A percentile compares a stretch with the other conserved stretches of the same genome.
Evolutionary conservation across 1,139 yeast genomes (phyloP).

Genomic region (Candida pseudoviswanathii): DNA sequence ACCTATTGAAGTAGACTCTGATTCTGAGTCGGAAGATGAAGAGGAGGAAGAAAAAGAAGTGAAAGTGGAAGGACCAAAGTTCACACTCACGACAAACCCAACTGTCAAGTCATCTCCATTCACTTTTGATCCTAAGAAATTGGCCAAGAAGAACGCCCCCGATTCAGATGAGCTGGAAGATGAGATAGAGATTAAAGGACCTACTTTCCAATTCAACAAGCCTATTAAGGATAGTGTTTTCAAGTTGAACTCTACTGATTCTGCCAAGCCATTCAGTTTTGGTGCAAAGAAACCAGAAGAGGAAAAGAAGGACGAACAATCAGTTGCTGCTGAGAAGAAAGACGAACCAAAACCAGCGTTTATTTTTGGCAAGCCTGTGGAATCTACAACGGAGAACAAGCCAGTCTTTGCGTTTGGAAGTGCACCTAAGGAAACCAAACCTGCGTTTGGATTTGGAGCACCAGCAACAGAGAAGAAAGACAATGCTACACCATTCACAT

Average conservation of each 20-base stretch:
- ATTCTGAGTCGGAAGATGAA: slow-evolving; percentile 38
- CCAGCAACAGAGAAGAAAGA: slow-evolving; percentile 2
- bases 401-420: not conserved
- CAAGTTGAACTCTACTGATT: slow-evolving; percentile 30
- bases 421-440: slow-evolving; percentile 12
- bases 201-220: slow-evolving; percentile 57
- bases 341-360: slow-evolving; percentile 9
- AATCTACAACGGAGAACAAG: slow-evolving; percentile 9
- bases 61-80: slow-evolving; percentile 66
- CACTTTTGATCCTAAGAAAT: slow-evolving; percentile 50
- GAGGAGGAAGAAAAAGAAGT: slow-evolving; percentile 40
- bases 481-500: not conserved
- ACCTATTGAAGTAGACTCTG: slow-evolving; percentile 15
- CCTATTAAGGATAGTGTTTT: slow-evolving; percentile 51
- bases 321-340: not conserved
- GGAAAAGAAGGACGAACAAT: not conserved
- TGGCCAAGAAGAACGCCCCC: slow-evolving; percentile 31
- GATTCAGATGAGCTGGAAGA: slow-evolving; percentile 54
- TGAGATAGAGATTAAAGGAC: slow-evolving; percentile 65
- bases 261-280: slow-evolving; percentile 4
- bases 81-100: slow-evolving; percentile 55
- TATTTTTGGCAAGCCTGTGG: slow-evolving; percentile 16
- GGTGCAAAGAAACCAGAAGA: not conserved
- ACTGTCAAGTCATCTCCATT: slow-evolving; percentile 61
- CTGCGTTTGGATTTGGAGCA: slow-evolving; percentile 18